Evolutionary conservation across 1,139 yeast genomes (phyloP), one percentile per base, ranked within the genome.

Genomic region (Insectozyma bohioensis): DNA sequence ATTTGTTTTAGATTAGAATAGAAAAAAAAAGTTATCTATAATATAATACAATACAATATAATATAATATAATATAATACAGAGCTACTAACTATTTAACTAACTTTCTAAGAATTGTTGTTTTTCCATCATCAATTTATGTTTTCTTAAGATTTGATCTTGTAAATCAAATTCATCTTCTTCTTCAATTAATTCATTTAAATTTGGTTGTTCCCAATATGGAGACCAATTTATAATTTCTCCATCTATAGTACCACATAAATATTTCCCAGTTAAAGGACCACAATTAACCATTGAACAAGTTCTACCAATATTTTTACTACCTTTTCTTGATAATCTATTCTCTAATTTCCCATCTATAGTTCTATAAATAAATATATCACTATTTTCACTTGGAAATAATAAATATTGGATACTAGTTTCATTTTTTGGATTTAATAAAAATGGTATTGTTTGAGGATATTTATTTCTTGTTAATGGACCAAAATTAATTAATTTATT

Each of bases 341-440:
- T 62, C 9, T 78, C 71, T 35, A 81, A 56, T 43, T 77, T 79
- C 1, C 95, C 95, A 40, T 80, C 83, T 4, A 67, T 56, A 0
- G 79, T 66, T 16, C 85, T 66, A 45, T 71, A 82, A 30, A 86
- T 69, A 31, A 81, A 71, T 0, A 88, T 59, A 46, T 87, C 95
- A 4, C 95, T 94, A 39, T 72, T 80, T 49, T 88, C 96, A 0
- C 92, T 74, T 4, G 94, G 87, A 46, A 78, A 78, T 52, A 86
- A 61, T 26, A 85, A 54, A 48, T 77, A 72, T 39, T 78, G 83
- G 23, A 72, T 49, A 37, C 72, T 76, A 13, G 75, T 62, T 56
- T 78, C 81, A 11, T 49, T 39, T 1, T 53, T 45, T 3, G 77
- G 71, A 33, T 68, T 74, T 3, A 75, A 47, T 18, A 68, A 52